Percentiles rank a stretch among this genome's conserved stretches.
These are phyloP conservation scores for Leccinellum luteum DNA, from an alignment of 768 basidiomycete genomes.

Conservation along the genomic window DNA sequence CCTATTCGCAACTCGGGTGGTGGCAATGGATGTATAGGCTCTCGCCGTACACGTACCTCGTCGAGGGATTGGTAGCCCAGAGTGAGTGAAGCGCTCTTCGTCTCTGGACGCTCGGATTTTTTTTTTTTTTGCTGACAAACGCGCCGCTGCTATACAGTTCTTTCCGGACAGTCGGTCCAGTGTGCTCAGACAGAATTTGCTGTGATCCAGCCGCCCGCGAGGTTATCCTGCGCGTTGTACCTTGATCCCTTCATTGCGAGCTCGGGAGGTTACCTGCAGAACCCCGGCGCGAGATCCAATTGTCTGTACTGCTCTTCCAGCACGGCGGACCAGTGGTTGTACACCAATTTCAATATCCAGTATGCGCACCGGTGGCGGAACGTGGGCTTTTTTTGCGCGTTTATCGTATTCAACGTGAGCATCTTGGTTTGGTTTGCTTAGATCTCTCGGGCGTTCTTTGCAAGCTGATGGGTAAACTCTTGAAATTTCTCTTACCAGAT, in stretches of 20 bases:
- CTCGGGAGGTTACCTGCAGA: constrained; percentile 48
- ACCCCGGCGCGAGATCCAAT: constrained; percentile 34
- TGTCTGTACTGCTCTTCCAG: constrained; percentile 57
- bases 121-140: background rate
- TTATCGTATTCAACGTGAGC: constrained; percentile 44
- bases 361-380: constrained; percentile 52
- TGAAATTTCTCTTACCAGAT: constrained; percentile 34
- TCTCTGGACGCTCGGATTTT: background rate
- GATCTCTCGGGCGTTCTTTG: background rate
- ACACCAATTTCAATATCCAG: constrained; percentile 51
- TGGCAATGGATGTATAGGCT: constrained; percentile 70
- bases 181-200: constrained; percentile 67
- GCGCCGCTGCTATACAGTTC: constrained; percentile 27
- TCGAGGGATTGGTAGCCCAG: constrained; percentile 46
- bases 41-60: constrained; percentile 55
- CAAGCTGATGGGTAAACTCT: background rate
- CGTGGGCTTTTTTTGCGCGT: constrained; percentile 45
- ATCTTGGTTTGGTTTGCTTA: background rate
- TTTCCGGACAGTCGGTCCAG: constrained; percentile 47
- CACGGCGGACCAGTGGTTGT: constrained; percentile 54
- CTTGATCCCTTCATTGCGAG: constrained; percentile 39
- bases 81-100: constrained; percentile 37
- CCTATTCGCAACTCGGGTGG: constrained; percentile 58
- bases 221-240: constrained; percentile 48
- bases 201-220: constrained; percentile 45